These are phyloP conservation scores for Haplographium delicatum DNA, from an alignment of 495 filamentous ascomycete species.

Conservation along the genomic window DNA sequence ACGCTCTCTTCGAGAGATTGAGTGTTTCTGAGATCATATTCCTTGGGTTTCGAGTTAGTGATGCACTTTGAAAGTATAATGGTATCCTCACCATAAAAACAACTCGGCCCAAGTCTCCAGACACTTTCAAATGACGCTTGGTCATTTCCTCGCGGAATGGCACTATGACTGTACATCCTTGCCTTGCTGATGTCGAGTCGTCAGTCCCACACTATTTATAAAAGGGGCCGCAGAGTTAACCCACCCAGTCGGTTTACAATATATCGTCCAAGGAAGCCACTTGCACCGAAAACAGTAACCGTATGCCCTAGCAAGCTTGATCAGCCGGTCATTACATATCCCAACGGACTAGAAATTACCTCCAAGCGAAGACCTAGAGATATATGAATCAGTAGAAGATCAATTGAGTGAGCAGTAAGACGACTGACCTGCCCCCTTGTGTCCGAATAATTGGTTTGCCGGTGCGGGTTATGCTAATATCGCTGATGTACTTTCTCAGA, in stretches of 20 bases:
- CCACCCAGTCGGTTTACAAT: conserved; percentile 94
- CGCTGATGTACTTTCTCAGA: conserved; percentile 55
- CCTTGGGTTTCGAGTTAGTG: conserved; percentile 41
- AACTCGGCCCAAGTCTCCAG: conserved; percentile 87
- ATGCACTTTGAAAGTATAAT: neutral
- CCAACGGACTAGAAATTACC: conserved; percentile 40
- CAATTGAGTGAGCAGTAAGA: conserved; percentile 17
- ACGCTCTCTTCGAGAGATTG: conserved; percentile 94
- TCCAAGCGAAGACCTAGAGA: conserved; percentile 70
- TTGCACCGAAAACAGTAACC: conserved; percentile 96
- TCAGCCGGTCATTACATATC: conserved; percentile 19
- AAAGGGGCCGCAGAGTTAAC: conserved; percentile 14
- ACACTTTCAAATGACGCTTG: conserved; percentile 92
- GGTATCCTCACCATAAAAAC: conserved; percentile 62
- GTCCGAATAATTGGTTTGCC: conserved; percentile 80
- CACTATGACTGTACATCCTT: conserved; percentile 89
- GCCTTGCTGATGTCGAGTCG: conserved; percentile 59
- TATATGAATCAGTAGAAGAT: conserved; percentile 17
- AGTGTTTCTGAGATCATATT: conserved; percentile 94
- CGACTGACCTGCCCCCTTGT: conserved; percentile 74
- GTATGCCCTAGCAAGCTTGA: conserved; percentile 67
- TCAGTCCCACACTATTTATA: conserved; percentile 10
- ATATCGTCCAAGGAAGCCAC: conserved; percentile 92
- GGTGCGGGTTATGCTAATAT: conserved; percentile 79
- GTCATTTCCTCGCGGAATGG: conserved; percentile 97